These are phyloP conservation scores for Tetrapisispora taiwanensis DNA, from an alignment of 805 yeast species.

Conservation along the genomic window DNA sequence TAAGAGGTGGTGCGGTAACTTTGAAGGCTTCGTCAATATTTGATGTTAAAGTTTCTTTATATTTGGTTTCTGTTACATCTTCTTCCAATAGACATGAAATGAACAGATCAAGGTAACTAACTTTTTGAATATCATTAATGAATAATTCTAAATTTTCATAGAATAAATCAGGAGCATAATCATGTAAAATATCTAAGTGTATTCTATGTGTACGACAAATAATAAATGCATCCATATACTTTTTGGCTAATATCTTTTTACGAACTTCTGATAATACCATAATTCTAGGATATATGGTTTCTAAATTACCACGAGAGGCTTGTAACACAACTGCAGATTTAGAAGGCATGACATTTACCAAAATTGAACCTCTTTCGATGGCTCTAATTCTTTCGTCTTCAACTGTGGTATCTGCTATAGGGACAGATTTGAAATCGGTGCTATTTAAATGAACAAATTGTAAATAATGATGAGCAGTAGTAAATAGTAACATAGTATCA, in stretches of 20 bases:
- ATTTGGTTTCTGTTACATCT: constrained; percentile 73
- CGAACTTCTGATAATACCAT: constrained; percentile 83
- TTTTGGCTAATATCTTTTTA: constrained; percentile 43
- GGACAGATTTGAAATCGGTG: constrained; percentile 31
- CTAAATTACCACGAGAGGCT: constrained; percentile 94
- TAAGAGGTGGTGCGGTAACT: constrained; percentile 23
- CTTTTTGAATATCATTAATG: constrained; percentile 56
- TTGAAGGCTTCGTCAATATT: constrained; percentile 23
- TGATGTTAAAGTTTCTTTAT: constrained; percentile 53
- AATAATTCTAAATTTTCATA: constrained; percentile 53
- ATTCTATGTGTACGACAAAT: constrained; percentile 87
- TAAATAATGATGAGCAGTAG: constrained; percentile 79
- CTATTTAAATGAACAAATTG: constrained; percentile 66
- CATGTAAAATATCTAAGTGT: constrained; percentile 81
- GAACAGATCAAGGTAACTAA: constrained; percentile 76
- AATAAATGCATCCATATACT: constrained; percentile 65
- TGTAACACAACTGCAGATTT: constrained; percentile 76
- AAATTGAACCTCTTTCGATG: constrained; percentile 84
- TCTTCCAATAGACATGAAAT: constrained; percentile 79
- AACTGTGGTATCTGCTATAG: constrained; percentile 30
- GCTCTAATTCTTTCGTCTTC: constrained; percentile 78
- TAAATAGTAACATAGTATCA: constrained; percentile 62
- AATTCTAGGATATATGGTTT: constrained; percentile 86
- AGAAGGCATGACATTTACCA: constrained; percentile 74
- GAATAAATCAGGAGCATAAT: constrained; percentile 69